Evolutionary conservation across 345 rosid genomes (phyloP), one percentile per base, ranked within the genome.

Genomic region (Melaleuca quinquenervia): DNA sequence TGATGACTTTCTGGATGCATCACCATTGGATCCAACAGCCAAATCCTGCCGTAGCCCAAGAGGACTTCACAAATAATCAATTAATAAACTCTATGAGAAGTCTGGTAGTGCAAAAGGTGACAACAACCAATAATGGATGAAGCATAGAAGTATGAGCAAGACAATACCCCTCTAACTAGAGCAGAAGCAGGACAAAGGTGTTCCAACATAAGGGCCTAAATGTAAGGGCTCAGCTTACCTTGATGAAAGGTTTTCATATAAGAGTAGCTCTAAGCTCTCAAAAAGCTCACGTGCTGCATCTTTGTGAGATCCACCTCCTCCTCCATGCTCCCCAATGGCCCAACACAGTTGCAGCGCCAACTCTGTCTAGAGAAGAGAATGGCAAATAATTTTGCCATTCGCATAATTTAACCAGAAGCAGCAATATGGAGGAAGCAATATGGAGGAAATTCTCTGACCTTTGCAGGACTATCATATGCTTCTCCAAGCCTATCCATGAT

Each of bases 241-340:
- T 49, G 96, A 93, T 22, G 98, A 93, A 55, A 97, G 93, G 88
- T 96, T 97, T 89, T 97, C 99, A 85, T 97, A 97, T 70, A 97
- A 86, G 91, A 97, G 98, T 50, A 97, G 87, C 87, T 97, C 99
- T 82, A 96, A 90, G 85, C 94, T 97, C 92, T 97, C 99, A 86
- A 97, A 97, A 86, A 96, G 98, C 88, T 97, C 99, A 13, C 98
- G 95, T 87, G 98, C 99, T 78, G 94, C 98, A 86, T 96, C 99
- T 87, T 93, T 96, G 89, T 94, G 94, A 82, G 96, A 89, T 87
- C 84, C 94, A 56, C 98, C 98, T 15, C 98, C 99, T 29, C 99
- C 99, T 83, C 95, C 98, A 87, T 97, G 94, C 92, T 97, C 98
- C 84, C 99, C 99, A 80, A 96, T 93, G 88, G 99, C 98, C 99